Evolutionary conservation across 2,329 filamentous ascomycete species (phyloP).

Genomic region (Trichoderma citrinoviride): DNA sequence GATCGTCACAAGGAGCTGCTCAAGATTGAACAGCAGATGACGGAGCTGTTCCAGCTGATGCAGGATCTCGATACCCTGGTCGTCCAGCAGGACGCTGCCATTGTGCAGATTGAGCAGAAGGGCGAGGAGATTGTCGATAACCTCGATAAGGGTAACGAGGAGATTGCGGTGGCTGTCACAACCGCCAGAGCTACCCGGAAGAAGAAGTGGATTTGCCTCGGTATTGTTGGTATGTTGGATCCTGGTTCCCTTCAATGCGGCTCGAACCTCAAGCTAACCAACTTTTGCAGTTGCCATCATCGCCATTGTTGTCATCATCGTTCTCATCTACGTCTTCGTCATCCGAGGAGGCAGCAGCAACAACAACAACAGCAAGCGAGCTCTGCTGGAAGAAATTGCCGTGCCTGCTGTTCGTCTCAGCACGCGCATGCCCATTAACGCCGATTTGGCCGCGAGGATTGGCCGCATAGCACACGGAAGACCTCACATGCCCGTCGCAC

Average conservation of each 20-base stretch:
- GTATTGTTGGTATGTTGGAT: conserved; percentile 59
- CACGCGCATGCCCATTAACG: not conserved
- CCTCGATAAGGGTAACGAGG: conserved; percentile 77
- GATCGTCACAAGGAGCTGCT: conserved; percentile 82
- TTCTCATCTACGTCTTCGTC: conserved; percentile 50
- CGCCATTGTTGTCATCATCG: conserved; percentile 50
- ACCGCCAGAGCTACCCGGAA: conserved; percentile 77
- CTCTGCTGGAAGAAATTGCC: conserved; percentile 27
- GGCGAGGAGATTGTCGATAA: conserved; percentile 82
- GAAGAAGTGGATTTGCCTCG: conserved; percentile 97
- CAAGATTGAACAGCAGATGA: conserved; percentile 89
- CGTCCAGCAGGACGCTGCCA: conserved; percentile 77
- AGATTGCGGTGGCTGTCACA: conserved; percentile 77
- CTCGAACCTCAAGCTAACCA: conserved; percentile 29
- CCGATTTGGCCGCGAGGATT: not conserved
- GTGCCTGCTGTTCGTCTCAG: not conserved
- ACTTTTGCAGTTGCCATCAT: conserved; percentile 50
- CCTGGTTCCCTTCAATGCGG: not conserved
- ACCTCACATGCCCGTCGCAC: conserved; percentile 10
- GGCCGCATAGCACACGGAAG: conserved; percentile 6
- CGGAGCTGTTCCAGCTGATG: conserved; percentile 83
- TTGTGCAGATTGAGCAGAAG: conserved; percentile 80
- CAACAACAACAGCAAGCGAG: conserved; percentile 34
- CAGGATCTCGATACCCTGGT: conserved; percentile 84
- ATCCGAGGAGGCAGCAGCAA: conserved; percentile 33